Base-by-base conservation (phyloP, 2,329 filamentous ascomycete species). In the Curvularia hawaiiensis region DNA sequence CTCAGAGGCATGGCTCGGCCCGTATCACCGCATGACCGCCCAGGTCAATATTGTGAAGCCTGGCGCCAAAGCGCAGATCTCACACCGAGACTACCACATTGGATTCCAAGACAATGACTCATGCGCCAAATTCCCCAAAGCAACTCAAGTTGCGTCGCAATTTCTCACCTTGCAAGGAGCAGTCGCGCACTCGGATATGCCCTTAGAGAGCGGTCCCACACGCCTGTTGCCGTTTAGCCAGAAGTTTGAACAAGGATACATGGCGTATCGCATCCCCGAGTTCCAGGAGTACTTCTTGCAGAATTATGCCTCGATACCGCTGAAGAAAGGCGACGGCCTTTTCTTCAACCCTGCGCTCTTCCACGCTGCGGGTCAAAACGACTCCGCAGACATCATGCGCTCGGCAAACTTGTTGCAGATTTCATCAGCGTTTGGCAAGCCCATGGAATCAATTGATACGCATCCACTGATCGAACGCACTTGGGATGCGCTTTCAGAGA, bases 341-440 rank as follows among this genome's bases (percentile, higher is more conserved):
- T 88, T 88, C 69, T 88, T 89, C 73, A 87, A 85, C 54, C 86
- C 86, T 0, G 85, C 83, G 1, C 73, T 88, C 0, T 85, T 87
- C 60, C 86, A 89, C 67, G 86, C 85, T 1, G 86, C 86, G 0
- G 86, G 86, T 0, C 79, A 82, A 61, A 89, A 88, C 64, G 77
- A 76, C 7, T 78, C 76, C 1, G 67, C 70, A 9, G 77, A 78
- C 18, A 75, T 87, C 26, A 70, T 83, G 24, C 79, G 86, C 1
- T 81, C 80, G 30, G 85, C 85, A n/a, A 88, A 88, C 66, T 70
- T 89, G 10, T 63, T 88, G 35, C 86, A 89, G 70, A 79, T 88
- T 30, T 86, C 83, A 60, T 83, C 81, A 58, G 84, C 85, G 0
- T 85, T 88, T 65, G 86, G 85, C 0, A 87, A 86, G 66, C 78